Conservation (phyloP, 805 yeast genomes). For the Saturnispora besseyi region DNA sequence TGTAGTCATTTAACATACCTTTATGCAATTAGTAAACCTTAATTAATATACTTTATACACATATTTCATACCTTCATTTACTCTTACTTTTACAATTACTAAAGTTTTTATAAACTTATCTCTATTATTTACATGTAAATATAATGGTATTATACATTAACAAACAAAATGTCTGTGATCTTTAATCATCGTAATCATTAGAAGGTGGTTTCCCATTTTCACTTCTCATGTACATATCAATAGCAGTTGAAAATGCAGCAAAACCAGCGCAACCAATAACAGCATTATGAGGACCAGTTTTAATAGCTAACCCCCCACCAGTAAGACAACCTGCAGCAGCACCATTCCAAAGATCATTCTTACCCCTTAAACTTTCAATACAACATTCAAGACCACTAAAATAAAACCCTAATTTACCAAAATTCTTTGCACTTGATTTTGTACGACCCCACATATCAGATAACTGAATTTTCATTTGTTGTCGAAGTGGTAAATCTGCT, state of each 20-base stretch:
- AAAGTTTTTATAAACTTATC: not conserved
- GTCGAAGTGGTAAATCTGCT: slow-evolving; percentile 79
- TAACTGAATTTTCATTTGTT: slow-evolving; percentile 87
- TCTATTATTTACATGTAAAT: not conserved
- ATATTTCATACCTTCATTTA: not conserved
- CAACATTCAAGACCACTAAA: slow-evolving; percentile 90
- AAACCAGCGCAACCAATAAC: slow-evolving; percentile 92
- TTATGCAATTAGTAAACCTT: not conserved
- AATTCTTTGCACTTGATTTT: slow-evolving; percentile 84
- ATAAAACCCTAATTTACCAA: slow-evolving; percentile 86
- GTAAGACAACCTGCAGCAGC: slow-evolving; percentile 91
- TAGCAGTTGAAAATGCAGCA: slow-evolving; percentile 88
- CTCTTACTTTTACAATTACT: not conserved
- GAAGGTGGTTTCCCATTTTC: slow-evolving; percentile 78
- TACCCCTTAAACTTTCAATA: slow-evolving; percentile 78
- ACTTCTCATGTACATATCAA: slow-evolving; percentile 77
- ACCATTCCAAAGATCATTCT: slow-evolving; percentile 87
- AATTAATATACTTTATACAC: not conserved
- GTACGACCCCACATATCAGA: slow-evolving; percentile 87
- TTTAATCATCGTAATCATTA: slow-evolving; percentile 70
- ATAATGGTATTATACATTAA: not conserved
- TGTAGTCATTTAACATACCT: too few relatives aligned
- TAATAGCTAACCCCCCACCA: slow-evolving; percentile 90
- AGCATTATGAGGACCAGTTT: slow-evolving; percentile 91
- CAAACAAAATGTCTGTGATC: not conserved